Conservation (phyloP, 1,284 basidiomycete species). For the Trametes sp. region DNA sequence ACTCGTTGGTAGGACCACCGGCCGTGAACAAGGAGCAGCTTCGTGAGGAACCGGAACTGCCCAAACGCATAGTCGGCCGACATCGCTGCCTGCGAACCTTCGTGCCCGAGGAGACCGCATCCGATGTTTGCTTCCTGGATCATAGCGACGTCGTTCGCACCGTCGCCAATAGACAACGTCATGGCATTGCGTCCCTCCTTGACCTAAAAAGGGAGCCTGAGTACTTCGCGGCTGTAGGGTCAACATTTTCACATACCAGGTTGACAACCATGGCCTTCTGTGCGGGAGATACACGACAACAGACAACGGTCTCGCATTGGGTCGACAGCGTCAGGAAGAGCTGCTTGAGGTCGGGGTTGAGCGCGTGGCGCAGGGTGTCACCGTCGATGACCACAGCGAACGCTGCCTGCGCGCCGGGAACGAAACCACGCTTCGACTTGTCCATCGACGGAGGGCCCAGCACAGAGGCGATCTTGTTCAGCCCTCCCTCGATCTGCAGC, state of each 20-base stretch:
- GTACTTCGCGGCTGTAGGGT: neutral
- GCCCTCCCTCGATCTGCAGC: conserved; percentile 89
- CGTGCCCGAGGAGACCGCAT: conserved; percentile 92
- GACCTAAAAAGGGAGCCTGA: conserved; percentile 58
- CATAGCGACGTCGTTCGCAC: conserved; percentile 96
- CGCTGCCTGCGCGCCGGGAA: conserved; percentile 70
- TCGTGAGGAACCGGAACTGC: conserved; percentile 95
- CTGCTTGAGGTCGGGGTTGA: conserved; percentile 80
- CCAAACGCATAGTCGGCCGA: conserved; percentile 98
- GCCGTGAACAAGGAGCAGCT: conserved; percentile 93
- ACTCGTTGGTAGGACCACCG: conserved; percentile 97
- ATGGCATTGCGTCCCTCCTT: conserved; percentile 96
- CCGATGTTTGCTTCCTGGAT: conserved; percentile 99
- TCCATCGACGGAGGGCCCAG: conserved; percentile 70
- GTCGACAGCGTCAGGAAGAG: conserved; percentile 93
- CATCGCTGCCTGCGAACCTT: conserved; percentile 99
- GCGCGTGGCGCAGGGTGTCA: conserved; percentile 87
- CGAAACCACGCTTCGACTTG: conserved; percentile 67
- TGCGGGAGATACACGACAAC: conserved; percentile 95
- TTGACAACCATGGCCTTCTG: conserved; percentile 97
- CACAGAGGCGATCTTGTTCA: conserved; percentile 93
- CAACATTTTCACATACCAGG: conserved; percentile 60
- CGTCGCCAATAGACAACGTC: conserved; percentile 97
- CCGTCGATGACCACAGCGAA: conserved; percentile 98
- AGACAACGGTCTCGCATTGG: conserved; percentile 97